These are phyloP conservation scores for Eleusine coracana DNA, from an alignment of 176 grass and related monocot genomes.

Conservation along the genomic window DNA sequence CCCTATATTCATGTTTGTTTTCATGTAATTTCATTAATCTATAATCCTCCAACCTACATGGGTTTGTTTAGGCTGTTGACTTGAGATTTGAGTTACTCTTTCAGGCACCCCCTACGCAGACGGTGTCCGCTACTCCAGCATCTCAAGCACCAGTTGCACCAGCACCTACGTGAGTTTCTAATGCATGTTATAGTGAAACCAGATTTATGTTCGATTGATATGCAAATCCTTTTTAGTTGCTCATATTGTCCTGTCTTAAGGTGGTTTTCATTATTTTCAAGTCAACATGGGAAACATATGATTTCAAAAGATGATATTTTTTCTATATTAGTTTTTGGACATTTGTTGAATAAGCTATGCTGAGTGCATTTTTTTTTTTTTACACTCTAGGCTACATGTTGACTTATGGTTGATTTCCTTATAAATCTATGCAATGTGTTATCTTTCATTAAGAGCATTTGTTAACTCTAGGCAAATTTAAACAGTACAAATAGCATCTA, in stretches of 20 bases:
- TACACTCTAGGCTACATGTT: background rate
- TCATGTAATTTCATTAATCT: conserved; percentile 10
- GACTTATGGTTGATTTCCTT: background rate
- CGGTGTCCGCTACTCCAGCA: conserved; percentile 51
- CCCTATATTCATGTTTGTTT: background rate
- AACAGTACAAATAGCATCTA: conserved; percentile 32
- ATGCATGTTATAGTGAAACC: conserved; percentile 4
- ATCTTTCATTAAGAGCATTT: background rate
- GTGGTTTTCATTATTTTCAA: background rate
- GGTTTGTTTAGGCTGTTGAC: conserved; percentile 8
- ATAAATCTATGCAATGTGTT: background rate
- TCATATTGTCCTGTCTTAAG: background rate
- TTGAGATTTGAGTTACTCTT: conserved; percentile 20
- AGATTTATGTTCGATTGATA: background rate
- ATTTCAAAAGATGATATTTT: background rate
- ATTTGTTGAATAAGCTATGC: background rate
- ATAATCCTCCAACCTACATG: background rate
- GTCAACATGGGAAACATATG: background rate
- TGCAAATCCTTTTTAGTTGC: background rate
- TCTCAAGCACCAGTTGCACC: conserved; percentile 52
- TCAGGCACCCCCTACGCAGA: conserved; percentile 62
- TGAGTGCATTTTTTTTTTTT: background rate
- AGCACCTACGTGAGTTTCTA: conserved; percentile 54
- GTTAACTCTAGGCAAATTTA: background rate
- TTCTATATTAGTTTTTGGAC: background rate